A percentile compares a stretch with the other conserved stretches of the same genome.
Evolutionary conservation across 1,139 yeast genomes (phyloP).

Genomic region (Zygosaccharomyces pseudobailii): DNA sequence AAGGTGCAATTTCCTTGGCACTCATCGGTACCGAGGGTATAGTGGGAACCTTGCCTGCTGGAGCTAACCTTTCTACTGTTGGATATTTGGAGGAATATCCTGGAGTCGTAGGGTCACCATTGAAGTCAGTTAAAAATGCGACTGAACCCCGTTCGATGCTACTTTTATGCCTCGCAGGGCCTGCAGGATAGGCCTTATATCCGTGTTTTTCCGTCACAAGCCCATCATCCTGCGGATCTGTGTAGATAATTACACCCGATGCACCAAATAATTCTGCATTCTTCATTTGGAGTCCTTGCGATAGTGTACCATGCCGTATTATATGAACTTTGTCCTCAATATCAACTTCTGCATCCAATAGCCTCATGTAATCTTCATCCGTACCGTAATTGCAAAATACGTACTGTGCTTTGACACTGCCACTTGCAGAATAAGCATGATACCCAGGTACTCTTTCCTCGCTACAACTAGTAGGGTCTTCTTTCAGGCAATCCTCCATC

Average conservation of each 20-base stretch:
- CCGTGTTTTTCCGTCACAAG: conserved; percentile 40
- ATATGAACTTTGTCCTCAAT: conserved; percentile 50
- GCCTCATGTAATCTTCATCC: conserved; percentile 47
- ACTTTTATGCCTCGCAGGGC: conserved; percentile 43
- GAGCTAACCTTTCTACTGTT: conserved; percentile 37
- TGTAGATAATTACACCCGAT: conserved; percentile 51
- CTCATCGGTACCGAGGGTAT: conserved; percentile 43
- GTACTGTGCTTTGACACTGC: conserved; percentile 49
- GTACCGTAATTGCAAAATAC: conserved; percentile 68
- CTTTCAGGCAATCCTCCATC: conserved; percentile 66
- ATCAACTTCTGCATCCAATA: conserved; percentile 39
- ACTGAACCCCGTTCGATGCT: conserved; percentile 54
- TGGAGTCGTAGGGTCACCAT: conserved; percentile 75
- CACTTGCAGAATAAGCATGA: conserved; percentile 57
- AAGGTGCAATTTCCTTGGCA: conserved; percentile 37
- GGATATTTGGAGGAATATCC: conserved; percentile 41
- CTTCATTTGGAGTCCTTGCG: conserved; percentile 46
- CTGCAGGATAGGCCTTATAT: conserved; percentile 40
- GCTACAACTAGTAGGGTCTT: conserved; percentile 55
- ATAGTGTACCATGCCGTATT: conserved; percentile 50
- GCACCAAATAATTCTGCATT: conserved; percentile 55
- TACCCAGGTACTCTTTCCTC: conserved; percentile 47
- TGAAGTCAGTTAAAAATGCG: conserved; percentile 51
- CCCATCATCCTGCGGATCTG: conserved; percentile 47
- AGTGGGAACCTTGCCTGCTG: conserved; percentile 43